phyloP scores from a whole-genome alignment of 1,284 basidiomycete genomes.

The Pholiota adiposa region DNA sequence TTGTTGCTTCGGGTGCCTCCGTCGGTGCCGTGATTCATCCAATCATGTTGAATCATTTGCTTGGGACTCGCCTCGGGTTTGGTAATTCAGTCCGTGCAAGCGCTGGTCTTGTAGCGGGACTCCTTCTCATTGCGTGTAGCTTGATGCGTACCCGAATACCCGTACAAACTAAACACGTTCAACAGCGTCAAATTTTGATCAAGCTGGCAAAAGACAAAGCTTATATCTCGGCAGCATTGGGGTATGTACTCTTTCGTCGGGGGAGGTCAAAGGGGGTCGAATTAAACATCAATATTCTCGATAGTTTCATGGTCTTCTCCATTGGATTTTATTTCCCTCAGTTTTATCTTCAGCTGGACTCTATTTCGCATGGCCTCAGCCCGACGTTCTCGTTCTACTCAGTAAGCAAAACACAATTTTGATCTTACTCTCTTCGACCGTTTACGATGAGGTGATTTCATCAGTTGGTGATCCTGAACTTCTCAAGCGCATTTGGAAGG shows the following conservation, averaged over 20 bases:
- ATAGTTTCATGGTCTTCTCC: constrained; percentile 12
- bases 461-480: constrained; percentile 47
- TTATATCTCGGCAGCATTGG: too few species aligned
- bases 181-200: too few species aligned
- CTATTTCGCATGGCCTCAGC: constrained; percentile 10
- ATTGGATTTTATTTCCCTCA: constrained; percentile 13
- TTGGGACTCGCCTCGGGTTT: constrained; percentile 9
- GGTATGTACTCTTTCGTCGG: too few species aligned
- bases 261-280: too few species aligned
- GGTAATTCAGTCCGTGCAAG: constrained; percentile 4
- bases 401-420: not conserved
- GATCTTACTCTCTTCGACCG: not conserved
- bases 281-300: too few species aligned
- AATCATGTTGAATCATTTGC: constrained; percentile 31
- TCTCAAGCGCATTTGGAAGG: constrained; percentile 44
- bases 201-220: too few species aligned
- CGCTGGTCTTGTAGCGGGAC: constrained; percentile 10
- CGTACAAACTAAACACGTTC: too few species aligned
- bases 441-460: not conserved
- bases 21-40: constrained; percentile 28
- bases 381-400: constrained; percentile 13
- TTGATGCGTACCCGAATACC: not conserved
- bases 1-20: constrained; percentile 19
- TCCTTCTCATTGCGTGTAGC: constrained; percentile 41
- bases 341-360: constrained; percentile 14